Evolutionary conservation across 2,329 filamentous ascomycete genomes (phyloP), one percentile per base, ranked within the genome.

Genomic region (Trichoderma guizhouense): DNA sequence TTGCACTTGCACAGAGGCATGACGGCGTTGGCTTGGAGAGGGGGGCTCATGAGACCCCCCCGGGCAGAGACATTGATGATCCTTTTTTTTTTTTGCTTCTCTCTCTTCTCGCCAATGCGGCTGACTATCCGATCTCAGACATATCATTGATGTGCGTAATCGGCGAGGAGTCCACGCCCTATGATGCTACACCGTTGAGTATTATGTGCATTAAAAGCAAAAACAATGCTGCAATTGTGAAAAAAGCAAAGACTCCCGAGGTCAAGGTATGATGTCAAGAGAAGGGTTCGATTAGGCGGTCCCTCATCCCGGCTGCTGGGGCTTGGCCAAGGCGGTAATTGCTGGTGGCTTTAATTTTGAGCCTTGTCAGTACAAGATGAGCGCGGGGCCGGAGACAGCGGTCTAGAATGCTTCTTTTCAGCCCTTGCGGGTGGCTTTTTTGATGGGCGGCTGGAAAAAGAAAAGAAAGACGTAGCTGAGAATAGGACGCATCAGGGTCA

Each of bases 111-210:
- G 53, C 65, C 53, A 60, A 30, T 47, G 26, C 47, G 64, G 53
- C 65, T 60, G 34, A 26, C 53, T 26, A 68, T 68, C 65, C 53
- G 36, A 68, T 68, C 65, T 60, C 14, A 43, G 53, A 68, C 51
- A 68, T 24, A 55, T 28, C 47, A 36, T 36, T 36, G 51, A 32
- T 18, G 24, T 63, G 60, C 60, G 36, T 63, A 39, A 63, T 43
- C 34, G 21, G 39, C 30, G 30, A 34, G 63, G 21, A 26, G 21
- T 5, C 30, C 43, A 26, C 43, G 24, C 47, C 24, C 28, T 5
- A 1, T 26, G 47, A 55, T 34, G 9, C 15, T 30, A 18, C 12
- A 32, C 1, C 36, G 26, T 21, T 12, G 6, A 43, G n/a, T 24
- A 24, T 24, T 24, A 21, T 53, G 21, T 21, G 21, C 9, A 14